Percentiles rank a stretch among this genome's conserved stretches.
Evolutionary conservation across 208 protist genomes (phyloP).

Genomic region (Jaenimonas drosophilae): DNA sequence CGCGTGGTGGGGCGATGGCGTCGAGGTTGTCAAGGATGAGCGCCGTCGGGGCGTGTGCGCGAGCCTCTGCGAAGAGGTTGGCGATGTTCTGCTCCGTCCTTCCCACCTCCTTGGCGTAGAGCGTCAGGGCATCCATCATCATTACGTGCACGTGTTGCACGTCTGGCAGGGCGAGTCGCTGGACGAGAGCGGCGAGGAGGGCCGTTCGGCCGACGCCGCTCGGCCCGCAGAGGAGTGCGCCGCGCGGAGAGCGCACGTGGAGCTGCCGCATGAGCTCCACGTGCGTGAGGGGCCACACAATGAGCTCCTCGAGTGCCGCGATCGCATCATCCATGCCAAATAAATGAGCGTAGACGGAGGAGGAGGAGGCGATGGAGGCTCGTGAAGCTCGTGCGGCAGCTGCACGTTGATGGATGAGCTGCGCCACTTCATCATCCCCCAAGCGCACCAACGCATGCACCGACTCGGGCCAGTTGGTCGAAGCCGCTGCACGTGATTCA

Average conservation of each 20-base stretch:
- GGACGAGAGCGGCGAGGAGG: constrained; percentile 39
- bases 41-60: constrained; percentile 52
- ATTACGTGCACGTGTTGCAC: constrained; percentile 30
- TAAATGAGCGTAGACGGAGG: constrained; percentile 27
- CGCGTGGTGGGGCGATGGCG: constrained; percentile 73
- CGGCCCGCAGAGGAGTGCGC: constrained; percentile 70
- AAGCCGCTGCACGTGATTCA: too few species aligned
- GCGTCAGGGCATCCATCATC: constrained; percentile 55
- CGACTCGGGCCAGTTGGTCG: too few species aligned
- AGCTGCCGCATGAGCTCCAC: constrained; percentile 20
- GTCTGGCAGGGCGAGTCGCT: constrained; percentile 17
- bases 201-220: constrained; percentile 83
- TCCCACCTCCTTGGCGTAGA: constrained; percentile 86
- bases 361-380: background rate
- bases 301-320: constrained; percentile 45
- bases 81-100: constrained; percentile 82
- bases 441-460: too few species aligned
- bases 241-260: constrained; percentile 38
- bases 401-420: too few species aligned
- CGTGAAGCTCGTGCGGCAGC: background rate
- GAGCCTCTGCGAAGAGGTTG: constrained; percentile 63
- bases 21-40: constrained; percentile 92
- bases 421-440: too few species aligned
- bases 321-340: constrained; percentile 45
- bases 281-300: constrained; percentile 75